Evolutionary conservation across 129 eudicot genomes (phyloP), one percentile per base, ranked within the genome.

Genomic region (Apium graveolens): DNA sequence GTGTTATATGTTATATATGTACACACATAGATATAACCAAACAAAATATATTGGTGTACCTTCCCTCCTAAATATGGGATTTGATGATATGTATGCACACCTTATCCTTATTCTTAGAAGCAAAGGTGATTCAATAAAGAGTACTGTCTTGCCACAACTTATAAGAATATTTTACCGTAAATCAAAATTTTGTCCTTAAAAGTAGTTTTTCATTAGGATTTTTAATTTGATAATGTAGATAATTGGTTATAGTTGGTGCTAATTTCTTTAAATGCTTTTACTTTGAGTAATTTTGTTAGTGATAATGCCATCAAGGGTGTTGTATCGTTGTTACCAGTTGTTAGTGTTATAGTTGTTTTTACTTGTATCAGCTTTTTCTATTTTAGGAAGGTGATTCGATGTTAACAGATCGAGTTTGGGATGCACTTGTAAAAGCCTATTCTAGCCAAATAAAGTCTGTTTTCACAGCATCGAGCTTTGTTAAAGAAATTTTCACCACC

Each of bases 321-420:
- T 39, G 34, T n/a, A n/a, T n/a, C 11, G 29, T 53, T 42, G 10
- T 24, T 42, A 10, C 9, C 16, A 21, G 7, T 16, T 72, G 68
- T 79, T 14, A 10, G 18, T 43, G 27, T 68, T 37, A 18, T 77
- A 37, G 16, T 78, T 39, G 14, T 78, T 0, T 26, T 18, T 69
- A 70, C 84, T 86, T 69, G 76, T 35, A 18, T 72, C 53, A 34
- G 39, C 51, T 55, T 24, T 57, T 86, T 14, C 35, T 78, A 66
- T 83, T 84, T 48, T 80, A 91, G 97, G 97, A 91, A 62, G 96
- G 92, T 84, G 98, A 94, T 71, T 87, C 86, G 53, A 81, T 82
- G 82, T 83, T 94, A 78, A 91, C 98, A 37, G 92, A 88, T 72
- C 91, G 96, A 78, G 90, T 94, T 79, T 94, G 98, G 98, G 98